phyloP scores from a whole-genome alignment of 352 stramenopile species.

The Pythium diclinum region DNA sequence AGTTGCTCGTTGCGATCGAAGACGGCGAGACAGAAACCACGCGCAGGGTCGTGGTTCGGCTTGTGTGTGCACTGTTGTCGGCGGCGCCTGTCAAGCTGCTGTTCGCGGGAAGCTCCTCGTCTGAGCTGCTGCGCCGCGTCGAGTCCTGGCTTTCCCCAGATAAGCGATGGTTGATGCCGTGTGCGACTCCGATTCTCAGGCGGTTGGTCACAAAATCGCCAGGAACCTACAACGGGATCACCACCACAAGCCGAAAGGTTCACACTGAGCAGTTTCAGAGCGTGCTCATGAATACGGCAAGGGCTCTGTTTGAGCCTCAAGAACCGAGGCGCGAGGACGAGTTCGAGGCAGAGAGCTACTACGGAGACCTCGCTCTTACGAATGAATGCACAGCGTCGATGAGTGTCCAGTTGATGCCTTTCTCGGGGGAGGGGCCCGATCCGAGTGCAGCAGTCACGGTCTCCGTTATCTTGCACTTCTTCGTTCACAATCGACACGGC shows the following conservation, averaged over 20 bases:
- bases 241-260: not conserved
- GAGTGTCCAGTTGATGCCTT: not conserved
- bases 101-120: not conserved
- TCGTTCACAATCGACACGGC: not conserved
- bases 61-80: conserved; percentile 4
- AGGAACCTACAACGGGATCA: not conserved
- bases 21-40: not conserved
- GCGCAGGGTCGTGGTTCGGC: not conserved
- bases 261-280: not conserved
- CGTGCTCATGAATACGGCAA: not conserved
- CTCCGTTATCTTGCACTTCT: conserved; percentile 16
- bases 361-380: no score
- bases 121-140: conserved; percentile 2
- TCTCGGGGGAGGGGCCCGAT: not conserved
- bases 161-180: no score
- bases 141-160: conserved; percentile 2
- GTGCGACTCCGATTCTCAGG: conserved; percentile 5
- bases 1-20: conserved; percentile 8
- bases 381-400: not conserved
- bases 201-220: conserved; percentile 6
- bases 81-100: conserved; percentile 1
- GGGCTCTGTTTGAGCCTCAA: not conserved
- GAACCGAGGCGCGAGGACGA: no score
- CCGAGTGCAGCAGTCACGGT: not conserved
- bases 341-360: no score